These are phyloP conservation scores for Microcyclosporella mali DNA, from an alignment of 2,329 filamentous ascomycete genomes.

Conservation along the genomic window DNA sequence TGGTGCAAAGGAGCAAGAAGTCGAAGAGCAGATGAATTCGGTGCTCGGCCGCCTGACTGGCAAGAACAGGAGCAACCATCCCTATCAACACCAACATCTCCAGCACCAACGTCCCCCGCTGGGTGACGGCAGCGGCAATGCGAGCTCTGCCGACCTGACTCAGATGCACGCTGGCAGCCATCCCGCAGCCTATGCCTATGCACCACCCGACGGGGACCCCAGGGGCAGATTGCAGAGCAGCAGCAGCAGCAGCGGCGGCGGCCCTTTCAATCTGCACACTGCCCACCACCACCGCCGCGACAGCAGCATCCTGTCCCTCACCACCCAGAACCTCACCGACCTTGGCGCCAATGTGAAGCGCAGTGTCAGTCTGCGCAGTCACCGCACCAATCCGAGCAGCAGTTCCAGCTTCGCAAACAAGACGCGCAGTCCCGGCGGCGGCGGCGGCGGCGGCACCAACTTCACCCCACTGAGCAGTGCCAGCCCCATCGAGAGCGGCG, in stretches of 20 bases:
- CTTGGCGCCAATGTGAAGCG: constrained; percentile 35
- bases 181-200: neutral
- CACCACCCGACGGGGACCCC: neutral
- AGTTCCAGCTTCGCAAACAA: constrained; percentile 15
- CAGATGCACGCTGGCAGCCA: neutral
- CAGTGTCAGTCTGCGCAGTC: constrained; percentile 37
- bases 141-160: constrained; percentile 4
- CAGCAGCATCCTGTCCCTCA: constrained; percentile 24
- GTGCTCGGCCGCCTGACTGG: constrained; percentile 4
- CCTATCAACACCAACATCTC: too few species aligned
- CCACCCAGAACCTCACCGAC: constrained; percentile 33
- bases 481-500: constrained; percentile 10
- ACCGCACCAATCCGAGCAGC: constrained; percentile 24
- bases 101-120: too few species aligned
- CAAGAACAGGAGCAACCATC: neutral
- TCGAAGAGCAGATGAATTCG: too few species aligned
- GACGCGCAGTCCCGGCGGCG: constrained; percentile 1
- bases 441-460: constrained; percentile 2
- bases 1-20: too few species aligned
- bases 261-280: neutral
- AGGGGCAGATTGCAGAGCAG: neutral
- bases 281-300: constrained; percentile 17
- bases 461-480: constrained; percentile 15
- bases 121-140: constrained; percentile 1
- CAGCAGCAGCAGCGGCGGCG: neutral